Evolutionary conservation across 1,284 basidiomycete species (phyloP), one percentile per base, ranked within the genome.

Genomic region (Ustanciosporium gigantosporum): DNA sequence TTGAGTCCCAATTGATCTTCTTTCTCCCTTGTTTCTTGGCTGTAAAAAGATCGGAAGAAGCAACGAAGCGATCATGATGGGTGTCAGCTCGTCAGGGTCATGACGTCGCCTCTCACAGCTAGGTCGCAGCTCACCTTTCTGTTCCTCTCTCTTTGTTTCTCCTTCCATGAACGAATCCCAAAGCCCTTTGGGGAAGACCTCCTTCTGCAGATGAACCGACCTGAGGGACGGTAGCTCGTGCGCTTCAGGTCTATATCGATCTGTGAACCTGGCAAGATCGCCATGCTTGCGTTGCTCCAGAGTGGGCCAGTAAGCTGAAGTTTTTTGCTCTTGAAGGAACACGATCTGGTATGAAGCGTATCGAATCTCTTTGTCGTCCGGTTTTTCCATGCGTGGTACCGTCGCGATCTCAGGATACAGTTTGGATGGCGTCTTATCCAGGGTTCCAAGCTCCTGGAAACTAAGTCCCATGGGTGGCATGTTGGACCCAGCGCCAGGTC

Each of bases 131-230:
- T 20, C 34, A 39, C 50, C 46, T 46, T 67, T 64, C 31, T 39
- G 51, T 20, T 66, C 51, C 36, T 61, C 66, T 24, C 66, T 51
- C 25, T 59, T 59, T 3, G 60, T 55, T 40, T 75, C 73, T 23
- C 64, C 70, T 19, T 73, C 53, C 48, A 74, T 73, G 51, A 71
- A 76, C 0, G 50, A 42, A n/a, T 68, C 59, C 70, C 69, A 75
- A 7, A 76, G 60, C 2, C 68, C 70, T 15, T 59, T 55, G 2
- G 74, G 74, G 34, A 76, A 75, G 11, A 74, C 66, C 17, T 60
- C 67, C 24, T 65, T 59, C 31, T 76, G 69, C 46, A 76, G 42
- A 19, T 52, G 49, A 36, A 70, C 48, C 14, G 39, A 45, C n/a
- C 67, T 60, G 31, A 69, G 60, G 16, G 59, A 61, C 7, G 70